phyloP scores from a whole-genome alignment of 345 rosid genomes.

The Gossypium arboreum region DNA sequence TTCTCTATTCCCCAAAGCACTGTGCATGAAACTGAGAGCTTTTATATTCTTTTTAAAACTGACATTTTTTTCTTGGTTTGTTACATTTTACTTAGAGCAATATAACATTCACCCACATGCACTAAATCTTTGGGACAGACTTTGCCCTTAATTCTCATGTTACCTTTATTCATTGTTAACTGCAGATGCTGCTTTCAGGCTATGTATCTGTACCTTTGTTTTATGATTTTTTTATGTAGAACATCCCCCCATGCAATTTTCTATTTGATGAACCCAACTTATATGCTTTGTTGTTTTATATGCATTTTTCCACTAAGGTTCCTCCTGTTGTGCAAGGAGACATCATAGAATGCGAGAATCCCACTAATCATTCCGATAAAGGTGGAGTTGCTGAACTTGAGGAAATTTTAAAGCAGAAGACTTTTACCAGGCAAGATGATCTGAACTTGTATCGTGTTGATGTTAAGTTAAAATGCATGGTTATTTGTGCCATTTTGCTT shows the following conservation, averaged over 20 bases:
- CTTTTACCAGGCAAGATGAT: slow-evolving; percentile 64
- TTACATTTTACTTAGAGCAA: neutral
- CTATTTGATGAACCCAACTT: neutral
- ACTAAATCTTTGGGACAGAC: neutral
- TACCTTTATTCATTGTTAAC: neutral
- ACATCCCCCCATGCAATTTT: neutral
- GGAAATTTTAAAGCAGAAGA: slow-evolving; percentile 59
- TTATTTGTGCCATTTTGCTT: neutral
- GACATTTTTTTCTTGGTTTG: neutral
- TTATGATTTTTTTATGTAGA: neutral
- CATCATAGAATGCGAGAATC: slow-evolving; percentile 23
- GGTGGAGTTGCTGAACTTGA: slow-evolving; percentile 48
- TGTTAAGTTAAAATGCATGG: neutral
- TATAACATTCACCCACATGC: neutral
- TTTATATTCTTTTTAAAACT: neutral
- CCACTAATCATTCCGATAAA: slow-evolving; percentile 21
- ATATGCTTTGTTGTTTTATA: no score
- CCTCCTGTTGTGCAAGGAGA: slow-evolving; percentile 27
- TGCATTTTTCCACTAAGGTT: slow-evolving; percentile 29
- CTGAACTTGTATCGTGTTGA: neutral
- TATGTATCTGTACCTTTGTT: neutral
- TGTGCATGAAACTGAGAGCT: neutral
- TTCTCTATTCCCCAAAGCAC: neutral
- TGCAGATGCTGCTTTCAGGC: neutral
- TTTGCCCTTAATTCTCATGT: neutral